Evolutionary conservation across 306 rosid species (phyloP), one percentile per base, ranked within the genome.

Genomic region (Casuarina glauca): DNA sequence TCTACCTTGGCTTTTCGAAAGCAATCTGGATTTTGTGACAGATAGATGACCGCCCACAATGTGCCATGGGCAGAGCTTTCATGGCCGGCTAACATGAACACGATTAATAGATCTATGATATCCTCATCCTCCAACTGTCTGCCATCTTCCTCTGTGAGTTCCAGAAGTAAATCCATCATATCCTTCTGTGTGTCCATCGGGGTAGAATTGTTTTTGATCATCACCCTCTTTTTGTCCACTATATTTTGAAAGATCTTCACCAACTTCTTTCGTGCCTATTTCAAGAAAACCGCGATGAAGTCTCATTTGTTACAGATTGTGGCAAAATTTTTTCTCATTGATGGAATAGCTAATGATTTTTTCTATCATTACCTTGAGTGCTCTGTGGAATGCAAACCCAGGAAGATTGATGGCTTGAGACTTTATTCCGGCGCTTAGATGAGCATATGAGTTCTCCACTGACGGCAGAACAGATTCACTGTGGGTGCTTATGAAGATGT

Each of bases 11-110:
- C 94, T 35, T 15, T 91, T 6, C 78, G 60, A 75, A 83, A 71
- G 73, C 61, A 49, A 91, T 87, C 32, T 26, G 32, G 32, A 26
- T 26, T 26, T 26, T 26, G 32, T 26, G 32, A 26, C 32, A 26
- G 32, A 83, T 85, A 84, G 66, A 91, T 75, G 76, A 86, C 46
- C 32, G 95, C 81, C 98, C 97, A 91, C 88, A 93, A 63, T 20
- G 84, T 86, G 35, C 88, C 90, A 75, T 91, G 96, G 67, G 93
- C 94, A 5, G 97, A 86, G 79, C 94, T 88, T 88, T 93, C 97
- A 69, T 93, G 93, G 6, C 97, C 97, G 13, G 97, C 97, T 77
- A 90, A 81, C 75, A 89, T 82, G 90, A 90, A 93, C 61, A 93
- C 64, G 4, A 93, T 61, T 20, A 90, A 70, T 15, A 82, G 61